Evolutionary conservation across 192 early-diverging fungal species (phyloP).

Genomic region (Coemansia aciculifera): DNA sequence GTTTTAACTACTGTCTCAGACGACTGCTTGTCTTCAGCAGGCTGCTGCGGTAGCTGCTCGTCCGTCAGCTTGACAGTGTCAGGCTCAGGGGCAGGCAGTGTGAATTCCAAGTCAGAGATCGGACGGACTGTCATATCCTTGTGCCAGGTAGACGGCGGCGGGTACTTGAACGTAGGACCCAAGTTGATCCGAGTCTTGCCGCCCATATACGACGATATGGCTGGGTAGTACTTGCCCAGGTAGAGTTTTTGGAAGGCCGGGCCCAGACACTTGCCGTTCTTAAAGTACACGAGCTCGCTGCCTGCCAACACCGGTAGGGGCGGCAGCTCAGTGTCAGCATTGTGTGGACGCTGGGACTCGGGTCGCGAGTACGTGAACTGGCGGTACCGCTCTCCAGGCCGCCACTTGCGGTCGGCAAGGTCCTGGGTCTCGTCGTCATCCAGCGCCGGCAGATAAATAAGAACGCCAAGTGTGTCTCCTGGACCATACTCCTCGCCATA

Average conservation of each 20-base stretch:
- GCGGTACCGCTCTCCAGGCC: slow-evolving; percentile 44
- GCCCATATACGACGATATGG: slow-evolving; percentile 67
- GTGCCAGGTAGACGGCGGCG: slow-evolving; percentile 57
- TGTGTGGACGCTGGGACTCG: slow-evolving; percentile 44
- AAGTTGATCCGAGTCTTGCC: slow-evolving; percentile 67
- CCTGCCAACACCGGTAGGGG: slow-evolving; percentile 50
- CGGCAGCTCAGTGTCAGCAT: slow-evolving; percentile 44
- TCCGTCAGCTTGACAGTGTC: neutral
- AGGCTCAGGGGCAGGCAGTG: slow-evolving; percentile 18
- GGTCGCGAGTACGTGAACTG: slow-evolving; percentile 47
- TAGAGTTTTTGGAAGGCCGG: slow-evolving; percentile 65
- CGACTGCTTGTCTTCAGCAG: neutral
- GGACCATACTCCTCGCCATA: slow-evolving; percentile 47
- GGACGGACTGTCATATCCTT: slow-evolving; percentile 36
- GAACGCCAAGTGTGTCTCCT: slow-evolving; percentile 53
- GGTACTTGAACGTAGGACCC: slow-evolving; percentile 65
- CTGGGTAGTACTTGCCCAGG: slow-evolving; percentile 76
- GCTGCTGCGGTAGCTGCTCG: neutral
- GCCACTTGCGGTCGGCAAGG: slow-evolving; percentile 51
- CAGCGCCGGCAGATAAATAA: slow-evolving; percentile 53
- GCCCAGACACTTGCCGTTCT: slow-evolving; percentile 66
- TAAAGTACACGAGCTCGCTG: slow-evolving; percentile 67
- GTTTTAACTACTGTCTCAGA: neutral
- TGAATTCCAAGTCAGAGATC: slow-evolving; percentile 51
- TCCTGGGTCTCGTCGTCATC: slow-evolving; percentile 51